Evolutionary conservation across 2,329 filamentous ascomycete species (phyloP), one percentile per base, ranked within the genome.

Genomic region (Pochonia chlamydosporia): DNA sequence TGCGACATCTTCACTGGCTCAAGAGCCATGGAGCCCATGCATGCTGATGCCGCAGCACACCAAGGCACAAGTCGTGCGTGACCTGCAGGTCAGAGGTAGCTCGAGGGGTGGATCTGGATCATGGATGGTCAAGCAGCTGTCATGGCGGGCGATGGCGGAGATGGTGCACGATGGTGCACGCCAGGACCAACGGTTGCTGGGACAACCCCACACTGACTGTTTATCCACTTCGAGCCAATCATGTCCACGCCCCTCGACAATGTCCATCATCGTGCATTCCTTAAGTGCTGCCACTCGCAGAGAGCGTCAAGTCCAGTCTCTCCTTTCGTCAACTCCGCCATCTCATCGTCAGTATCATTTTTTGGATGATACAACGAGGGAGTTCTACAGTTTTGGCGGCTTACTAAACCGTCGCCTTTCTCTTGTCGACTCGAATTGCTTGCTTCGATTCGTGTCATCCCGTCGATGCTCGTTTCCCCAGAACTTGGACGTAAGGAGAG

Each of bases 151-250:
- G 33, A 36, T 20, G n/a, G 4, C 33, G n/a, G 18, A 7, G 7
- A 28, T 28, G 26, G 33, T 20, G 6, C n/a, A 20, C 6, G n/a
- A 6, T 28, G 26, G 13, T 7, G 13, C 26, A 28, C 35, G 16
- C 7, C 8, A 16, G 8, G 35, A 14, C 35, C 18, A 23, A 25
- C 20, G 8, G 49, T 51, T 47, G 40, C 49, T 43, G 28, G 16
- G 49, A 42, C 49, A 46, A 51, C 47, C 23, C n/a, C 28, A 7
- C 11, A 16, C 23, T 14, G 16, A 37, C 40, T 51, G 49, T 51
- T 51, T 51, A 49, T 42, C 43, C 8, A 7, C 7, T 6, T n/a
- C 20, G 31, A 26, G 43, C 49, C 49, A 51, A 51, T 51, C 49
- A 51, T 4, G 21, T n/a, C 23, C 49, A 51, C 3, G 21, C n/a